Evolutionary conservation across 768 basidiomycete genomes (phyloP), one percentile per base, ranked within the genome.

Genomic region (Coprinopsis marcescibilis): DNA sequence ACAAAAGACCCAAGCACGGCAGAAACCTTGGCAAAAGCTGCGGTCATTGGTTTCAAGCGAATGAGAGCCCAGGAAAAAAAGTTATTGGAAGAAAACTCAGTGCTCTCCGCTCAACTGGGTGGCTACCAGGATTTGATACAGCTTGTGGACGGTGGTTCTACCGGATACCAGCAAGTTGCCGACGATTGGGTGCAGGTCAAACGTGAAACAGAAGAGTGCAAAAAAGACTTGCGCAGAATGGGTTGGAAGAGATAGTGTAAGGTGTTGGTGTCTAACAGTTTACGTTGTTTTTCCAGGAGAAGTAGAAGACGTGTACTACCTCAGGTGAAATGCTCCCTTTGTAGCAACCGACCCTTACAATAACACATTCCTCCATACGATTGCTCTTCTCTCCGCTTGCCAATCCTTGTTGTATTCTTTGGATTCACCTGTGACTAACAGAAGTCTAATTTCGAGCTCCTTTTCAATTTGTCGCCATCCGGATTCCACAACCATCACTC

Each of bases 171-270:
- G 38, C 75, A 77, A 55, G 58, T 77, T 14, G 65, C 76, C 8
- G 63, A 69, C 36, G 77, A 78, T 48, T 75, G 71, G 69, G 62
- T 70, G 4, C 60, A 65, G 33, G 68, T 77, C 10, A 66, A 71
- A 56, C 63, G 61, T 49, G 76, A 75, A 52, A 70, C 63, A 14
- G 75, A 78, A 27, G 76, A 77, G 55, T 75, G 77, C 50, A 55
- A 63, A 50, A 62, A 58, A 43, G 76, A 80, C 52, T 59, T 80
- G 45, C 61, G 70, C 45, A 63, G 76, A 32, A 60, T 78, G 15
- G 76, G 75, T 2, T 78, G 74, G 73, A 73, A 71, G 7, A 73
- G 70, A 12, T n/a, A n/a, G n/a, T n/a, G n/a, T n/a, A n/a, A n/a
- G n/a, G n/a, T n/a, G n/a, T n/a, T n/a, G n/a, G n/a, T n/a, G n/a